phyloP scores from a whole-genome alignment of 257 asterid genomes.

The Solanum phureja region DNA sequence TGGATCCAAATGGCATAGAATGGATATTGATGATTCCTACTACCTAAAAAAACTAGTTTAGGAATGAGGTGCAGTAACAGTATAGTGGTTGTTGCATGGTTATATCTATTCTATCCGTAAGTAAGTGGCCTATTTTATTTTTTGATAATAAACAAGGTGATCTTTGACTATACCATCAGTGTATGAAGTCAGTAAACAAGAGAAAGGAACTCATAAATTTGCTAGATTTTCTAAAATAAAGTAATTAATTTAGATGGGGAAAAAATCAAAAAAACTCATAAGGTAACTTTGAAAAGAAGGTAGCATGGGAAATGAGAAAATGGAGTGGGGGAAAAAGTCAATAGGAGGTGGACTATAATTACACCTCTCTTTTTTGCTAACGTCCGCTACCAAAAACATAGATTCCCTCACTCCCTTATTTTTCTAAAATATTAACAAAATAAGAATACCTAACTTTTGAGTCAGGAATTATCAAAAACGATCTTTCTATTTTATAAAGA shows the following conservation, averaged over 20 bases:
- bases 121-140: not conserved
- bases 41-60: not conserved
- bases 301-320: constrained; percentile 2
- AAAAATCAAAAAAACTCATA: not conserved
- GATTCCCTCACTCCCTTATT: constrained; percentile 33
- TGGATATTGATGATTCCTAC: not conserved
- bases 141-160: not conserved
- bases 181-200: not conserved
- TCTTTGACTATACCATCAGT: not conserved
- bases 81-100: not conserved
- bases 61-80: not conserved
- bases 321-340: constrained; percentile 13
- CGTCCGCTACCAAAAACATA: constrained; percentile 26
- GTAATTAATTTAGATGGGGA: not conserved
- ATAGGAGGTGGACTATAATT: constrained; percentile 26
- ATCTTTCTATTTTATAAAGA: not conserved
- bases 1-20: not conserved
- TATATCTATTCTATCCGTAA: not conserved
- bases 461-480: not conserved
- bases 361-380: constrained; percentile 25
- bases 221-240: not conserved
- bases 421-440: constrained; percentile 4
- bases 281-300: constrained; percentile 1
- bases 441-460: not conserved
- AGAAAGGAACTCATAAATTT: not conserved